Evolutionary conservation across 257 asterid genomes (phyloP).

Genomic region (Buddleja alternifolia): DNA sequence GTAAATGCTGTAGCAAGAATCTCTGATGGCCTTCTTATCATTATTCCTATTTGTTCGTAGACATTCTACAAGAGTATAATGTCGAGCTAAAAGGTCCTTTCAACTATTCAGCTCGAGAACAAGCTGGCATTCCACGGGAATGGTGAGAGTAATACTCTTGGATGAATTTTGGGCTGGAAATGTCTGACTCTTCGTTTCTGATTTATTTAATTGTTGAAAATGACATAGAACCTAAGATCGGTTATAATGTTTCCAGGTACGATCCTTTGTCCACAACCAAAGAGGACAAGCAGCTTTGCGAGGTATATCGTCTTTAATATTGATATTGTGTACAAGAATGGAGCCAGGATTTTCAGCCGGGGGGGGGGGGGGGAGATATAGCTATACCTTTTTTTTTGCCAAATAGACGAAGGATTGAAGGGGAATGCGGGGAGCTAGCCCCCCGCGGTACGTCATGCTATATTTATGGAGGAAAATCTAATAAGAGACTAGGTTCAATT

Average conservation of each 20-base stretch:
- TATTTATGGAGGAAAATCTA: too few species aligned
- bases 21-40: not conserved
- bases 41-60: constrained; percentile 35
- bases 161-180: not conserved
- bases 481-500: too few species aligned
- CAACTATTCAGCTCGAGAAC: constrained; percentile 74
- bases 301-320: constrained; percentile 44
- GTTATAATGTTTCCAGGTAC: constrained; percentile 56
- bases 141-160: constrained; percentile 50
- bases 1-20: not conserved
- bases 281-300: constrained; percentile 51
- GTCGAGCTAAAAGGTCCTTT: constrained; percentile 94
- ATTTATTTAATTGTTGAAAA: not conserved
- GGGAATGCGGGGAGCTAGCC: too few species aligned
- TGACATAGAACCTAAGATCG: not conserved
- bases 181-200: too few species aligned
- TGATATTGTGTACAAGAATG: not conserved
- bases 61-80: constrained; percentile 68
- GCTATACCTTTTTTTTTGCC: too few species aligned
- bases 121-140: constrained; percentile 86
- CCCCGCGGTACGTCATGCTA: too few species aligned
- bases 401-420: too few species aligned
- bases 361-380: too few species aligned
- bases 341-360: too few species aligned
- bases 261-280: constrained; percentile 50